These are phyloP conservation scores for Amanita pseudoporphyria DNA, from an alignment of 768 basidiomycete genomes.

Conservation along the genomic window DNA sequence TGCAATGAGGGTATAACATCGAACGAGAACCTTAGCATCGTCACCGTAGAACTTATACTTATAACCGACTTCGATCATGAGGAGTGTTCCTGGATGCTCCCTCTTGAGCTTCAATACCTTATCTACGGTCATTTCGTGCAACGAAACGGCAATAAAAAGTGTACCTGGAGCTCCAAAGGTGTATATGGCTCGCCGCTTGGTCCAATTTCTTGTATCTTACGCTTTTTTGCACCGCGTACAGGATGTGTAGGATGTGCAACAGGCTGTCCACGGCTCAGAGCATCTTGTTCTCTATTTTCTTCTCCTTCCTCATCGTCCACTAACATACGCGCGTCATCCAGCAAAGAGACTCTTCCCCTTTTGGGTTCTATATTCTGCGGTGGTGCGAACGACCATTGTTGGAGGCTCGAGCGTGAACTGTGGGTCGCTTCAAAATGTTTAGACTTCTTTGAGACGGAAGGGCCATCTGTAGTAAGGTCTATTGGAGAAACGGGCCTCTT, in stretches of 20 bases:
- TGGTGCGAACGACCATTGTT: conserved; percentile 16
- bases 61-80: conserved; percentile 81
- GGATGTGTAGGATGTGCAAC: conserved; percentile 21
- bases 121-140: not conserved
- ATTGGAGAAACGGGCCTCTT: conserved; percentile 31
- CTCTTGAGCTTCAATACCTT: conserved; percentile 52
- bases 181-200: conserved; percentile 68
- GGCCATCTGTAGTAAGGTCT: conserved; percentile 42
- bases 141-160: not conserved
- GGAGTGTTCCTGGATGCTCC: conserved; percentile 52
- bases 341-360: conserved; percentile 4
- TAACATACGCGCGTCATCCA: not conserved
- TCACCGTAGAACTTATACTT: conserved; percentile 78
- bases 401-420: conserved; percentile 5
- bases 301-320: conserved; percentile 14
- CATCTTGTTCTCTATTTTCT: conserved; percentile 29
- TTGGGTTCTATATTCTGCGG: not conserved
- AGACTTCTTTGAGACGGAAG: conserved; percentile 21
- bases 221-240: conserved; percentile 27
- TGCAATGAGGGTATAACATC: not conserved
- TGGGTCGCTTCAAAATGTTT: conserved; percentile 10
- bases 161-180: conserved; percentile 65
- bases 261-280: conserved; percentile 25
- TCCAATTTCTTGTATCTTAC: conserved; percentile 37
- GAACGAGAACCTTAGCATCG: conserved; percentile 56